Evolutionary conservation across 1,284 basidiomycete species (phyloP), one percentile per base, ranked within the genome.

Genomic region (Singerocomus inundabilis): DNA sequence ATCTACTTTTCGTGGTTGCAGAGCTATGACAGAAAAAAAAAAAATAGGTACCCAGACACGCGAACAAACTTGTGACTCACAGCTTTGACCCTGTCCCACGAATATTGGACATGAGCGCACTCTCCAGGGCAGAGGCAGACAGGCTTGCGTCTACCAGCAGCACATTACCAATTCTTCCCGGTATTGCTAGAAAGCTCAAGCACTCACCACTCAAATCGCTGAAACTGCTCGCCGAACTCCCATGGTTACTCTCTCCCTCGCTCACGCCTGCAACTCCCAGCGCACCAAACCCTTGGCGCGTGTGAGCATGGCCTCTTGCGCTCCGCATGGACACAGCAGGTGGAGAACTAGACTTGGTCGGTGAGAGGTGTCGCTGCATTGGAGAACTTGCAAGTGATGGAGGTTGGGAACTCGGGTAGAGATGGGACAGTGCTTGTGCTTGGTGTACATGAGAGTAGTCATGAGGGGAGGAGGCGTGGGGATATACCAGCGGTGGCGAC

Each of bases 161-260:
- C 13, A 29, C 24, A 12, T 65, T 7, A 61, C 41, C 12, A 6
- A 37, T 4, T 21, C 21, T 8, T 31, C 5, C 29, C 30, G 25
- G 38, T 21, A 30, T 6, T 18, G 15, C 15, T 1, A 18, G 26
- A 43, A 31, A 0, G 18, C 26, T 18, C 21, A 15, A 35, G 31
- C 25, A 68, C 79, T 60, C 59, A 88, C 88, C 88, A 60, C 89
- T 91, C 36, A 91, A 61, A 62, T 91, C 88, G 60, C 88, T 90
- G 59, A 90, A 89, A 65, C 89, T 91, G 4, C 88, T 90, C 0
- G 87, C 79, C 42, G 80, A 79, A 11, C 84, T 87, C 2, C 78
- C 82, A 24, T 84, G 77, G 51, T 75, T 82, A 57, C 86, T 89
- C 33, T 77, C 78, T 36, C 78, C 77, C 52, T 85, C 81, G 54